Conservation (phyloP, 495 filamentous ascomycete genomes). For the Chaetomium tenue region DNA sequence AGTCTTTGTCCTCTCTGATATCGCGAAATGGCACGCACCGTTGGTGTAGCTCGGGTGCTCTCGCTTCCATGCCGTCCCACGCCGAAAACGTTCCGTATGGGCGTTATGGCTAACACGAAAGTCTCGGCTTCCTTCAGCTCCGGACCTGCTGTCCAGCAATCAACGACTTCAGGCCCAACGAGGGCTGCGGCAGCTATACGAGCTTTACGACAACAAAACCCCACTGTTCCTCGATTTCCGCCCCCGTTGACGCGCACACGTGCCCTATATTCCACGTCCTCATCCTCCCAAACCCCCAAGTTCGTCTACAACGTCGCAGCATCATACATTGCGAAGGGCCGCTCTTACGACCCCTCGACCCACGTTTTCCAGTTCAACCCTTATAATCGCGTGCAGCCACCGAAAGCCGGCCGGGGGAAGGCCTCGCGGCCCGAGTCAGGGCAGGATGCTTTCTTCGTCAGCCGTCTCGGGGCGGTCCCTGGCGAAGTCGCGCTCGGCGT, state of each 20-base stretch:
- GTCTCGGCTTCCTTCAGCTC: conserved; percentile 1
- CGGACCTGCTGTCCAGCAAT: neutral
- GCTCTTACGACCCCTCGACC: conserved; percentile 64
- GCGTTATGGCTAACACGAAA: neutral
- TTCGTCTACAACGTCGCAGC: conserved; percentile 67
- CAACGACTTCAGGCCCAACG: neutral
- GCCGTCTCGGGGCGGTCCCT: conserved; percentile 60
- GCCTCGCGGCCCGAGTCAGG: conserved; percentile 70
- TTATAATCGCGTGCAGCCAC: conserved; percentile 54
- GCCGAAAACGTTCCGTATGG: neutral
- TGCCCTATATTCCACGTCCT: conserved; percentile 18
- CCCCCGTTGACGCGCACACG: neutral
- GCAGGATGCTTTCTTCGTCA: conserved; percentile 95
- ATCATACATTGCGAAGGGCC: conserved; percentile 74
- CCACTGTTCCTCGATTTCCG: neutral
- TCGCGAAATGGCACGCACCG: conserved; percentile 20
- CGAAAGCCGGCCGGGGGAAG: conserved; percentile 46
- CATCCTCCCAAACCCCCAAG: conserved; percentile 22
- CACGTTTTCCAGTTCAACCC: conserved; percentile 78
- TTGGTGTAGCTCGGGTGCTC: conserved; percentile 15
- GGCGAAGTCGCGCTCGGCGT: conserved; percentile 73
- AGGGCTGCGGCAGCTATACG: neutral
- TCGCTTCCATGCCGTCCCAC: conserved; percentile 18
- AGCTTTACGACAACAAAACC: neutral
- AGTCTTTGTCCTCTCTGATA: neutral